Base-by-base conservation (phyloP, 108 stramenopile species). In the Nitzschia sp. region DNA sequence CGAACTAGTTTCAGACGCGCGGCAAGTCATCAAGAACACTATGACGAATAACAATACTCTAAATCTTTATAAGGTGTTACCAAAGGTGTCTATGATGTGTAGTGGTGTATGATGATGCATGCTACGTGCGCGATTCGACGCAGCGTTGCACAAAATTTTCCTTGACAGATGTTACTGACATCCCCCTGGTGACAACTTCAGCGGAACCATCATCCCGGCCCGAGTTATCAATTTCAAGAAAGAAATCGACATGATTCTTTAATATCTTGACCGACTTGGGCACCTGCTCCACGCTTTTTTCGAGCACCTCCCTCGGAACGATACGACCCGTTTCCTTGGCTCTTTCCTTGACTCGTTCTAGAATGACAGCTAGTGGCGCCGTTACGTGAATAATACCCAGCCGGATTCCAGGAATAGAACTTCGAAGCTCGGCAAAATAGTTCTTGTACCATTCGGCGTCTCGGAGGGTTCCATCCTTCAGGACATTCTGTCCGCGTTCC, bases 381-480 rank as follows among this genome's bases (percentile, higher is more conserved):
- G 77, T 77, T 0, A 93, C 80, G 68, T 86, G 83, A n/a, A 93
- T 48, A 19, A 93, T 93, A 4, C 82, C 91, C 57, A 89, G 80
- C 24, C 62, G 67, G 19, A 85, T 53, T 25, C 36, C 48, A 1
- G 74, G 72, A 73, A 80, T 82, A 9, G 29, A 26, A 49, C 58
- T 57, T 42, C 88, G 79, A 2, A 95, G 64, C 2, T 55, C 36
- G 35, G 63, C 51, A 64, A 94, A 94, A 57, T 92, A 93, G 4
- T 46, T 49, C 31, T 63, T 35, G 70, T 94, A 94, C 95, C 95
- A 96, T 25, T 74, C 60, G 23, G 73, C 60, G 72, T 96, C 93
- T 24, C 86, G 46, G 29, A 96, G 80, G 27, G 79, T 79, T 8
- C 95, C 95, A 77, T 96, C 95, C 47, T 92, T 90, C 29, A 94